Evolutionary conservation across 2,329 filamentous ascomycete species (phyloP).

Genomic region (Pseudogymnoascus verrucosus): DNA sequence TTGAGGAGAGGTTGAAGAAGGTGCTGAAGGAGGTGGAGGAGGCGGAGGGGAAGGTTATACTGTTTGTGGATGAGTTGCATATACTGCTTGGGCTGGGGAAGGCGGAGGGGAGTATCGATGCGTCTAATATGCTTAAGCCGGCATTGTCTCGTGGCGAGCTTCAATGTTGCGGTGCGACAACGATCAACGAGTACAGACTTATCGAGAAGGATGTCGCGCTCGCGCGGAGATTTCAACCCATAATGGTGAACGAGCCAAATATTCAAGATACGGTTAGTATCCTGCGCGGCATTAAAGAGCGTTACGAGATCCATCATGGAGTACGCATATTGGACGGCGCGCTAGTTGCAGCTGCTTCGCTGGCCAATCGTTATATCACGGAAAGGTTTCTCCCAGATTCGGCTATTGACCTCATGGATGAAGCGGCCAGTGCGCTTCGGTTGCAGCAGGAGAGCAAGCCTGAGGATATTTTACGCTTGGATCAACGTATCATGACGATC

Average conservation of each 20-base stretch:
- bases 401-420: conserved; percentile 93
- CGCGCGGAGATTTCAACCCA: conserved; percentile 87
- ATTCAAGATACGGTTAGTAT: conserved; percentile 94
- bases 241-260: conserved; percentile 82
- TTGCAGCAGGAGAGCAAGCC: conserved; percentile 96
- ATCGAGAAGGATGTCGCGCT: conserved; percentile 96
- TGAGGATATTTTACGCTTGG: conserved; percentile 83
- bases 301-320: conserved; percentile 95
- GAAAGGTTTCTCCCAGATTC: conserved; percentile 95
- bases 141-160: conserved; percentile 87
- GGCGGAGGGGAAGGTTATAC: conserved; percentile 78
- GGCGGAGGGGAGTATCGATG: conserved; percentile 92
- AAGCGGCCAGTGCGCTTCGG: conserved; percentile 82
- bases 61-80: conserved; percentile 94
- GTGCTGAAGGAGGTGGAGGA: conserved; percentile 88
- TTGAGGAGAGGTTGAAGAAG: conserved; percentile 86
- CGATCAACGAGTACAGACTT: conserved; percentile 79
- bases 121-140: conserved; percentile 89
- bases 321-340: conserved; percentile 90
- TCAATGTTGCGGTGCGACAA: conserved; percentile 93
- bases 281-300: conserved; percentile 90
- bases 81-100: conserved; percentile 87
- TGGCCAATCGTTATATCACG: conserved; percentile 93
- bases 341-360: conserved; percentile 81
- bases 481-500: conserved; percentile 93